Conservation (phyloP, 225 moss, liverwort and hornwort genomes). For the Physcomitrium patens region DNA sequence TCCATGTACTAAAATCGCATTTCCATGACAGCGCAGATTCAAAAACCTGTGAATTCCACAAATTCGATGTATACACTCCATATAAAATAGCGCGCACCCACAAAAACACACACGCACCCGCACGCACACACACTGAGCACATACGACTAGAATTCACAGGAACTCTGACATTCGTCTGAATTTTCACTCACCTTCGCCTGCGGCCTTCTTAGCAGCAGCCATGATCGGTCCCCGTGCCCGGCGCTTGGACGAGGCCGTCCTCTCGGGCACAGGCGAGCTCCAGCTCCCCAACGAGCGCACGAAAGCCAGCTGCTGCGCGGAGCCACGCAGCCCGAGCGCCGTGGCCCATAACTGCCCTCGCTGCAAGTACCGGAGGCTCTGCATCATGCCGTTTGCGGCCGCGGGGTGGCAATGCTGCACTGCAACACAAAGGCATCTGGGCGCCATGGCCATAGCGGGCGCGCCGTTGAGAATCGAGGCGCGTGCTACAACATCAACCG, state of each 20-base stretch:
- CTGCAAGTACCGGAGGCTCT: slow-evolving; percentile 32
- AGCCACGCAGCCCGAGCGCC: not conserved
- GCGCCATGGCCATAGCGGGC: slow-evolving; percentile 36
- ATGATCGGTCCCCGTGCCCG: slow-evolving; percentile 82
- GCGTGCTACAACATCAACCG: not conserved
- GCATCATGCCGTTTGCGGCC: slow-evolving; percentile 36
- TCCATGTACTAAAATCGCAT: not conserved
- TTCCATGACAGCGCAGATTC: not conserved
- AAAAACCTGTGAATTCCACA: slow-evolving; percentile 3
- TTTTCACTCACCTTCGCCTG: slow-evolving; percentile 59
- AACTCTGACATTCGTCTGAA: not conserved
- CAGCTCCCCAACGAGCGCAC: slow-evolving; percentile 28
- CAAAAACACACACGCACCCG: not conserved
- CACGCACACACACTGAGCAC: not conserved
- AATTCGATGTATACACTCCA: not conserved
- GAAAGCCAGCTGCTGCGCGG: slow-evolving; percentile 15
- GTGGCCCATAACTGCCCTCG: slow-evolving; percentile 27
- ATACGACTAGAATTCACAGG: not conserved
- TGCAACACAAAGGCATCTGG: slow-evolving; percentile 34
- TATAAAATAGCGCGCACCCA: not conserved
- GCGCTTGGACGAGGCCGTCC: slow-evolving; percentile 59
- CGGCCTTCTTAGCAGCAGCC: slow-evolving; percentile 75
- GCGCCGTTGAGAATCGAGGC: slow-evolving; percentile 1
- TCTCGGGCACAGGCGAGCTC: slow-evolving; percentile 28
- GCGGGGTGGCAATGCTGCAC: slow-evolving; percentile 31